Evolutionary conservation across 192 early-diverging fungal genomes (phyloP), one percentile per base, ranked within the genome.

Genomic region (Chytriomyces sp.): DNA sequence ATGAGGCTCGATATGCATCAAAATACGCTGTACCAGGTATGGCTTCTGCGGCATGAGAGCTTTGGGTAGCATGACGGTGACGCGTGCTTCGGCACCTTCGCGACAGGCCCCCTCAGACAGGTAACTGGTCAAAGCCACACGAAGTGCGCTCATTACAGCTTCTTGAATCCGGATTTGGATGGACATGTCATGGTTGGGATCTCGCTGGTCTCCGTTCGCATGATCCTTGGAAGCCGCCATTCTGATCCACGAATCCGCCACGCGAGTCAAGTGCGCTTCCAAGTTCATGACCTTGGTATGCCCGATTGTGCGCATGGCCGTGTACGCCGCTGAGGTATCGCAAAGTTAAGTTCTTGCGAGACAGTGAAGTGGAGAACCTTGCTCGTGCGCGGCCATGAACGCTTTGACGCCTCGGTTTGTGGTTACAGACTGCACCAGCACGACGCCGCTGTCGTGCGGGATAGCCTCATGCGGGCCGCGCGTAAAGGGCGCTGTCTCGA

Each of bases 301-400:
- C 5, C 82, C 57, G 30, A 90, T 72, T 2, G 89, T 91, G 25
- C 90, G 82, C 70, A 84, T 86, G 3, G 80, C 81, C 2, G 90
- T 91, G 69, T 91, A 91, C 1, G 89, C 81, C 41, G 44, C 44
- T 49, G 44, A n/a, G 41, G 14, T 49, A 49, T 14, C 3, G 14
- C 22, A 49, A n/a, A 3, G 17, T 2, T 49, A n/a, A 22, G 2
- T 49, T 49, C 44, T n/a, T n/a, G 44, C 44, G 17, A 22, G 44
- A 22, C 22, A 22, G 44, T 14, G 44, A 22, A 22, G 22, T 3
- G 22, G 17, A n/a, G 0, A 49, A 49, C 44, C 22, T 14, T 22
- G 44, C 22, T 14, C 17, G 22, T 49, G 44, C 44, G 44, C 44
- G 2, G 14, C 44, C 44, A 49, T 49, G 44, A 49, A 49, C 44